phyloP scores from a whole-genome alignment of 1,284 basidiomycete species.

The Boletus austroedulis region DNA sequence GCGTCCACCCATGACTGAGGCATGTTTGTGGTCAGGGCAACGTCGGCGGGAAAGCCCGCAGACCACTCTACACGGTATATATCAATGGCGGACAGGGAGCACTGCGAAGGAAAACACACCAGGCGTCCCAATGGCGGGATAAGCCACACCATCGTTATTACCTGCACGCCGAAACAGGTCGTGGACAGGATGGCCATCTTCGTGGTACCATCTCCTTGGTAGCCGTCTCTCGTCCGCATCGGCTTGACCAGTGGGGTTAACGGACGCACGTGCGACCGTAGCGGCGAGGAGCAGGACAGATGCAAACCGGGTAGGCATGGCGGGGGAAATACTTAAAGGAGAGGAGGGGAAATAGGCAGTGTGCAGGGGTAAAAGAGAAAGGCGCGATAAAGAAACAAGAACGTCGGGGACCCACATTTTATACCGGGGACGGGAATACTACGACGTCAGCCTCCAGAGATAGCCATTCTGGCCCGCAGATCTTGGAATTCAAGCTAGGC shows the following conservation, averaged over 20 bases:
- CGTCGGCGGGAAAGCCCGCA: constrained; percentile 46
- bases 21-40: constrained; percentile 46
- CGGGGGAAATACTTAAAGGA: constrained; percentile 20
- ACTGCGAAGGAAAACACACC: constrained; percentile 39
- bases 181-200: constrained; percentile 54
- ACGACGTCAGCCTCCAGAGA: constrained; percentile 24
- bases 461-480: constrained; percentile 11
- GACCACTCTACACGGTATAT: constrained; percentile 51
- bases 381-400: constrained; percentile 6
- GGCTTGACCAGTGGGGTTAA: constrained; percentile 32
- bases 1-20: constrained; percentile 68
- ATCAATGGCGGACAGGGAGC: neutral
- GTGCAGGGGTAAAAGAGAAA: constrained; percentile 8
- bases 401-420: constrained; percentile 21
- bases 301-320: constrained; percentile 34
- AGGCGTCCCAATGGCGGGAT: constrained; percentile 56
- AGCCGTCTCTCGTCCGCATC: constrained; percentile 31
- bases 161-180: constrained; percentile 53
- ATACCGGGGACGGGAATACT: constrained; percentile 26
- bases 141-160: constrained; percentile 43
- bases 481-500: constrained; percentile 16
- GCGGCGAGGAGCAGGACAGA: constrained; percentile 39
- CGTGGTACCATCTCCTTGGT: constrained; percentile 56
- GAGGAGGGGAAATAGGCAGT: constrained; percentile 25
- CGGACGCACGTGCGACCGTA: constrained; percentile 33